Evolutionary conservation across 306 rosid species (phyloP).

Genomic region (Sindora glabra): DNA sequence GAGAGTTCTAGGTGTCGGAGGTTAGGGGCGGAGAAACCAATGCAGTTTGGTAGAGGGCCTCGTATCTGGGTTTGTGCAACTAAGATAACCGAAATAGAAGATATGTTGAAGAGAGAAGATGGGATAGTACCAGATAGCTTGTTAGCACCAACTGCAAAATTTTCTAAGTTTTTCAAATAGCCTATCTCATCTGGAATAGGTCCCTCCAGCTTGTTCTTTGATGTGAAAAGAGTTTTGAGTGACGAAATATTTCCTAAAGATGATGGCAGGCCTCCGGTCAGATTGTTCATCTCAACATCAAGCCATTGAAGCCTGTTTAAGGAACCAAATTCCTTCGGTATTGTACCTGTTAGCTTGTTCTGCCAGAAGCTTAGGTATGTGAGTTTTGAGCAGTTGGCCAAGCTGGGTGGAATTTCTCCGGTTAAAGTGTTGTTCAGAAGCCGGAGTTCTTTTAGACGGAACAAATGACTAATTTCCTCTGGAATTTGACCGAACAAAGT

Average conservation of each 20-base stretch:
- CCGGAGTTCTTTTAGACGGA: neutral
- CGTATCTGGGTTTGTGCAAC: neutral
- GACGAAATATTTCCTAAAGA: slow-evolving; percentile 6
- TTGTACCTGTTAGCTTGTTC: neutral
- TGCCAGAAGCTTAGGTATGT: neutral
- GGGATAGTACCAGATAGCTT: slow-evolving; percentile 9
- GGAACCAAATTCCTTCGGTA: neutral
- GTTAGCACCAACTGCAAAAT: neutral
- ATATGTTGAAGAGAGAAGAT: slow-evolving; percentile 16
- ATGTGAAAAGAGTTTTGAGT: neutral
- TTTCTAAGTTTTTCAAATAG: neutral
- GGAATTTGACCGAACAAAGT: neutral
- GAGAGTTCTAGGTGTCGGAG: neutral
- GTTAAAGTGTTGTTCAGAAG: neutral
- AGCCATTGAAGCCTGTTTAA: neutral
- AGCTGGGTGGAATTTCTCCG: slow-evolving; percentile 3
- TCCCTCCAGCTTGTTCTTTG: neutral
- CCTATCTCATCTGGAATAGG: slow-evolving; percentile 2
- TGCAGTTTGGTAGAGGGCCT: neutral
- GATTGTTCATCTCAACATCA: neutral
- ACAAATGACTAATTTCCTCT: neutral
- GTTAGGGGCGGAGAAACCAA: neutral
- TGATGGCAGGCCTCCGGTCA: slow-evolving; percentile 5
- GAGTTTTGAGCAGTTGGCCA: neutral
- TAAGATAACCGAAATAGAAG: neutral